Evolutionary conservation across 1,284 basidiomycete genomes (phyloP).

Genomic region (Rhizoctonia solani): DNA sequence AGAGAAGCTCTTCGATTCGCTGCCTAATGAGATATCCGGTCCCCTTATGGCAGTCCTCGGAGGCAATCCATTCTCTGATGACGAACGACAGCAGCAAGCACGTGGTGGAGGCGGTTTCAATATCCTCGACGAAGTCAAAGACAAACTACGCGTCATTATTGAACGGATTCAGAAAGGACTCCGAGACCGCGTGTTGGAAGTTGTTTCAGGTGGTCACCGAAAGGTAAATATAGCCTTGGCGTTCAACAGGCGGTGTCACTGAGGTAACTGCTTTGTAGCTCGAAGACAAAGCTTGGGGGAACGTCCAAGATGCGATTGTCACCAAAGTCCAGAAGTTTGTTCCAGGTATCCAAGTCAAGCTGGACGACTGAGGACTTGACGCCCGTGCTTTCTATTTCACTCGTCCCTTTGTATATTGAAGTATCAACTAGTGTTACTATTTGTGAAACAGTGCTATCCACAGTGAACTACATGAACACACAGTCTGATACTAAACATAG

Average conservation of each 20-base stretch:
- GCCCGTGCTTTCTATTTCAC: neutral
- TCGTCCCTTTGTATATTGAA: neutral
- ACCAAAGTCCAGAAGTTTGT: constrained; percentile 35
- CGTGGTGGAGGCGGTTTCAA: constrained; percentile 15
- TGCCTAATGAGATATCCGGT: constrained; percentile 34
- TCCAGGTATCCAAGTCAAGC: constrained; percentile 36
- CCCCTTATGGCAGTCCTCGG: constrained; percentile 34
- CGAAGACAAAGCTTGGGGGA: constrained; percentile 37
- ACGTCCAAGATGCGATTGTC: constrained; percentile 36
- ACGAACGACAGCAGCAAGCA: constrained; percentile 2
- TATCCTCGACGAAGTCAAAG: constrained; percentile 34
- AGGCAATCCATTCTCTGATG: constrained; percentile 34
- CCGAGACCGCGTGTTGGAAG: constrained; percentile 36
- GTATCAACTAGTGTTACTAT: neutral
- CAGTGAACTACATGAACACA: neutral
- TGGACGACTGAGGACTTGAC: constrained; percentile 28
- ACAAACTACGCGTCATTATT: constrained; percentile 34
- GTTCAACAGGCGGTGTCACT: too few species aligned
- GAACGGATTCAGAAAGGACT: constrained; percentile 35
- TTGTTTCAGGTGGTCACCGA: constrained; percentile 36
- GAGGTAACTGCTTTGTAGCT: constrained; percentile 19
- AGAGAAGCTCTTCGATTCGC: constrained; percentile 32
- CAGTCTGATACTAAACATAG: too few species aligned
- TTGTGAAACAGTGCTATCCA: neutral
- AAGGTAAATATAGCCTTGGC: constrained; percentile 6